Evolutionary conservation across 2,329 filamentous ascomycete genomes (phyloP).

Genomic region (Colletotrichum sp.): DNA sequence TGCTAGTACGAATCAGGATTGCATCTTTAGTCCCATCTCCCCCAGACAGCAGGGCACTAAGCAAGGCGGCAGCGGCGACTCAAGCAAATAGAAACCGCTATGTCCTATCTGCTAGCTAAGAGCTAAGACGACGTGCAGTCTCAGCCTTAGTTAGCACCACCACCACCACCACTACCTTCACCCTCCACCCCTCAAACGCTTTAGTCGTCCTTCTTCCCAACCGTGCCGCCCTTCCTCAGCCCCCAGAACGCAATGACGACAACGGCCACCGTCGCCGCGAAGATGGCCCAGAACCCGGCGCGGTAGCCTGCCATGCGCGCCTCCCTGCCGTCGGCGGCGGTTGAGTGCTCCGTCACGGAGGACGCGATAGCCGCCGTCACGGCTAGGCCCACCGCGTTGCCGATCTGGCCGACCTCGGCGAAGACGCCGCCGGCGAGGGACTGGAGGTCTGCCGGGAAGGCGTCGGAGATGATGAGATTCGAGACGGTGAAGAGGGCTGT

Average conservation of each 20-base stretch:
- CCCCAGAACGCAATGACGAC: conserved; percentile 44
- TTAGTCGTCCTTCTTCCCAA: conserved; percentile 49
- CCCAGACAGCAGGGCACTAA: neutral
- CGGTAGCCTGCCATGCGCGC: conserved; percentile 56
- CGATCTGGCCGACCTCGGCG: conserved; percentile 63
- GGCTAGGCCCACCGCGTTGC: conserved; percentile 57
- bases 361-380: conserved; percentile 53
- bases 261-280: conserved; percentile 46
- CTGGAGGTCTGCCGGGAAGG: conserved; percentile 58
- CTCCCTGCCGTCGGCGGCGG: conserved; percentile 24
- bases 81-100: neutral
- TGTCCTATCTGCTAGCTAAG: neutral
- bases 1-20: neutral
- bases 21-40: neutral
- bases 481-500: conserved; percentile 60
- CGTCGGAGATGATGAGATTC: conserved; percentile 58
- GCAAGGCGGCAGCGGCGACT: neutral
- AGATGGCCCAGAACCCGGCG: conserved; percentile 59
- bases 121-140: neutral
- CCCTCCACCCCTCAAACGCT: neutral
- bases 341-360: conserved; percentile 45
- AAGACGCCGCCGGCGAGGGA: conserved; percentile 66
- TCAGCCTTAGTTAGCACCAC: neutral
- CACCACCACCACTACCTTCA: neutral
- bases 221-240: conserved; percentile 48